Conservation (phyloP, 73 alveolate genomes). For the Paramecium sonneborni region DNA sequence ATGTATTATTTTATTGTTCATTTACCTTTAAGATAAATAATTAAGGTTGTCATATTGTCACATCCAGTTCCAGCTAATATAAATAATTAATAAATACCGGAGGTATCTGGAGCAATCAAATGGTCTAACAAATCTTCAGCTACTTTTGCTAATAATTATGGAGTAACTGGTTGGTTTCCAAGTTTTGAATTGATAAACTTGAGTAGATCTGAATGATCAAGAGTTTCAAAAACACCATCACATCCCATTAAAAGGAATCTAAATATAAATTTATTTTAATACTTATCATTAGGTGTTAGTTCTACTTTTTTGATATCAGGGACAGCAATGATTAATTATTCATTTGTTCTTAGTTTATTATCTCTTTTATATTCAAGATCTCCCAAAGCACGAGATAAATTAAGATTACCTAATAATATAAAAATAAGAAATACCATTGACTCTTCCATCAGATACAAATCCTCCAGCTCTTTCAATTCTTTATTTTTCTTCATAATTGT, state of each 20-base stretch:
- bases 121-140: constrained; percentile 42
- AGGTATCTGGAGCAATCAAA: constrained; percentile 62
- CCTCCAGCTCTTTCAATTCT: constrained; percentile 89
- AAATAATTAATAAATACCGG: not conserved
- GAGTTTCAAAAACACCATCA: constrained; percentile 50
- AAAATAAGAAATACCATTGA: constrained; percentile 80
- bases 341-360: constrained; percentile 14
- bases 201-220: constrained; percentile 41
- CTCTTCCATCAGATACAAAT: constrained; percentile 76
- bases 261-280: not conserved
- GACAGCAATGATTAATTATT: constrained; percentile 58
- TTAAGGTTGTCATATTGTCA: constrained; percentile 67
- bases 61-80: constrained; percentile 66
- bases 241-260: constrained; percentile 58
- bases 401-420: constrained; percentile 82
- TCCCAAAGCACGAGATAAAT: constrained; percentile 90
- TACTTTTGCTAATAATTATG: not conserved
- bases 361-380: constrained; percentile 89
- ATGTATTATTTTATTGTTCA: constrained; percentile 1
- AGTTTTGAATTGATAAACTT: constrained; percentile 22
- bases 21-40: constrained; percentile 57
- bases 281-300: not conserved
- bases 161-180: not conserved
- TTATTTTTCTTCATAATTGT: constrained; percentile 74
- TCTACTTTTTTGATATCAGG: constrained; percentile 60